phyloP scores from a whole-genome alignment of 345 rosid genomes.

The Sonneratia caseolaris region DNA sequence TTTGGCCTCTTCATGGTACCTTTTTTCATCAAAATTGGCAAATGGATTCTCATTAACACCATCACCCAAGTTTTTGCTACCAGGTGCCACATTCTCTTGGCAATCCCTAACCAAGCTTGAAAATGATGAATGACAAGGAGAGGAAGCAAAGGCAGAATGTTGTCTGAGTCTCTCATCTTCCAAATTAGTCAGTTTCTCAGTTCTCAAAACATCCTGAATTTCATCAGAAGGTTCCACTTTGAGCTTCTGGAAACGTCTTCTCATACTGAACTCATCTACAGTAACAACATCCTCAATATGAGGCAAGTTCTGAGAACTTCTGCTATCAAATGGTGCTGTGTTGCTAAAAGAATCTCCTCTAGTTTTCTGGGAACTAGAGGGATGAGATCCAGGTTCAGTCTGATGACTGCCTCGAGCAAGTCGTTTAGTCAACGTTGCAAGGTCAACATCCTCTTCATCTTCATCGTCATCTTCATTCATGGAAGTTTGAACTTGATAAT shows the following conservation, averaged over 20 bases:
- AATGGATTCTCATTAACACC: constrained; percentile 32
- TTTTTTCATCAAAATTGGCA: constrained; percentile 28
- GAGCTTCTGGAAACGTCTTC: constrained; percentile 30
- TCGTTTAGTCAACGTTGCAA: constrained; percentile 16
- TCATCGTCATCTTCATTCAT: constrained; percentile 11
- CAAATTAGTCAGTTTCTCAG: constrained; percentile 2
- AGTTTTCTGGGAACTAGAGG: constrained; percentile 23
- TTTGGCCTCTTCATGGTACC: constrained; percentile 21
- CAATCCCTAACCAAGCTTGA: constrained; percentile 29
- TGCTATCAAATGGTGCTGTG: constrained; percentile 16
- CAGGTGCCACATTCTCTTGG: constrained; percentile 17
- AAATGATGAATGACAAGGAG: constrained; percentile 33
- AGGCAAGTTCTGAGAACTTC: constrained; percentile 36
- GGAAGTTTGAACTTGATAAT: constrained; percentile 2
- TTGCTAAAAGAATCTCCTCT: constrained; percentile 19
- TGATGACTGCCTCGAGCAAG: constrained; percentile 15
- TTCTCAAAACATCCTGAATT: constrained; percentile 1
- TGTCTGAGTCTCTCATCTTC: background rate
- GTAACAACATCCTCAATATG: constrained; percentile 18
- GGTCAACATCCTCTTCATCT: constrained; percentile 17
- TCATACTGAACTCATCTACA: constrained; percentile 21
- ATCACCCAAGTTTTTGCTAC: constrained; percentile 8
- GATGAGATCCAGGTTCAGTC: constrained; percentile 14
- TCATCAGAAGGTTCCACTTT: constrained; percentile 16
- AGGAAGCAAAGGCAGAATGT: constrained; percentile 12